Evolutionary conservation across 164 flowering plant genomes (phyloP).

Genomic region (Magnolia sinica): DNA sequence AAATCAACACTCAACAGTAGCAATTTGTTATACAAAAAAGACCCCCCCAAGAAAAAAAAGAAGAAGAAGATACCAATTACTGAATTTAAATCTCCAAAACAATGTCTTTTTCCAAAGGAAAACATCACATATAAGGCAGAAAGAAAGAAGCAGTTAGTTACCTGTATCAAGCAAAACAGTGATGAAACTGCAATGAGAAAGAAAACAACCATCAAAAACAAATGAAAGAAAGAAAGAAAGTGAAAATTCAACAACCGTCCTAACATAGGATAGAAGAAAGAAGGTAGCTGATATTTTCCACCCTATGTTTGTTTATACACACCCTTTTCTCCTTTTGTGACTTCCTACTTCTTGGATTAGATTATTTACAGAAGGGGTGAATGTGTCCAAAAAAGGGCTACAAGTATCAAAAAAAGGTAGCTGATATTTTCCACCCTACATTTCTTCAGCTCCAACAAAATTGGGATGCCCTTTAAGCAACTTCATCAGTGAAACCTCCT

Average conservation of each 20-base stretch:
- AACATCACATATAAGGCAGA: not conserved
- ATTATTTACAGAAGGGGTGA: not conserved
- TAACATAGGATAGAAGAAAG: not conserved
- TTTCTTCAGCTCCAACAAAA: constrained; percentile 34
- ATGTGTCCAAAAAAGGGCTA: not conserved
- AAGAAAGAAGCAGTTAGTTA: not conserved
- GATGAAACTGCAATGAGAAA: not conserved
- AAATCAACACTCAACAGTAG: not conserved
- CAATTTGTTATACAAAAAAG: not conserved
- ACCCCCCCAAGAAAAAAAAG: not conserved
- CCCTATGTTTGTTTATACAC: too few species aligned
- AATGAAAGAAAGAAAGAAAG: not conserved
- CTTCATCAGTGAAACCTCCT: constrained; percentile 91
- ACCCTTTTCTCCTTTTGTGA: too few species aligned
- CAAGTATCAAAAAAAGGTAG: not conserved
- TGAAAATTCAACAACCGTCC: not conserved
- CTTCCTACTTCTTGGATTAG: too few species aligned
- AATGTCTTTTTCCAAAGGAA: not conserved
- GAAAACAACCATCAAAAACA: not conserved
- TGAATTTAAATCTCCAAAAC: not conserved
- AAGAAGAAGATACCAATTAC: not conserved
- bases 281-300: too few species aligned
- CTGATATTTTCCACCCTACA: constrained; percentile 42
- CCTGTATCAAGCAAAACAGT: not conserved
- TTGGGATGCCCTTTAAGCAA: constrained; percentile 86